Evolutionary conservation across 2,329 filamentous ascomycete species (phyloP).

Genomic region (Penicillium sp.): DNA sequence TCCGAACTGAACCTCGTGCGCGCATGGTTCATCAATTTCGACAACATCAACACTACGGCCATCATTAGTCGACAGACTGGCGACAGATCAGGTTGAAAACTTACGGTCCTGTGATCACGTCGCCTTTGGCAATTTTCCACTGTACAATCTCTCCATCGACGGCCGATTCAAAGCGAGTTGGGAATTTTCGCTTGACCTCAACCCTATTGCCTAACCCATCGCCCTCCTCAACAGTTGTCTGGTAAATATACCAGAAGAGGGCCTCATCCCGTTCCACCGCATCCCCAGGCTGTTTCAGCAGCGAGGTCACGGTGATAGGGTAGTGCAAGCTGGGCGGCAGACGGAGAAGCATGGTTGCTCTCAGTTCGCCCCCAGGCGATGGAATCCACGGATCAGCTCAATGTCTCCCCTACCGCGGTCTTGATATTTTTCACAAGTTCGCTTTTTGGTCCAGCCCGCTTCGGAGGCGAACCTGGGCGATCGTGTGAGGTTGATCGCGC

Average conservation of each 20-base stretch:
- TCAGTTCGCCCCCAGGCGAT: constrained; percentile 17
- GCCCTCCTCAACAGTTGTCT: constrained; percentile 65
- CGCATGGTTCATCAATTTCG: constrained; percentile 85
- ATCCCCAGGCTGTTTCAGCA: constrained; percentile 75
- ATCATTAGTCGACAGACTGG: constrained; percentile 5
- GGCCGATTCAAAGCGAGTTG: constrained; percentile 77
- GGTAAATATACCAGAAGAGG: constrained; percentile 84
- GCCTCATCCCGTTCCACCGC: constrained; percentile 71
- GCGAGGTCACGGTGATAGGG: constrained; percentile 85
- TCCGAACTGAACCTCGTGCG: constrained; percentile 86
- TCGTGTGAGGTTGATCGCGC: constrained; percentile 21
- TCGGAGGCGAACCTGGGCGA: constrained; percentile 2
- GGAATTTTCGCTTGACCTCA: constrained; percentile 67
- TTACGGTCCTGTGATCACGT: constrained; percentile 45
- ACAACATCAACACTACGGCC: constrained; percentile 55
- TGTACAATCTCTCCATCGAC: constrained; percentile 73
- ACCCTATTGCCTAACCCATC: constrained; percentile 73
- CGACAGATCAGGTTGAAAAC: constrained; percentile 16
- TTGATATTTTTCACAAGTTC: not conserved
- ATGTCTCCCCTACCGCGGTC: not conserved
- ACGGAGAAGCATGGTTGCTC: constrained; percentile 45
- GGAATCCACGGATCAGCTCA: constrained; percentile 4
- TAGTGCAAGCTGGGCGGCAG: constrained; percentile 68
- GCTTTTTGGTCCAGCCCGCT: not conserved
- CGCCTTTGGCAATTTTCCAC: constrained; percentile 65